Conservation (phyloP, 169 alveolate species). For the Eimeria falciformis region DNA sequence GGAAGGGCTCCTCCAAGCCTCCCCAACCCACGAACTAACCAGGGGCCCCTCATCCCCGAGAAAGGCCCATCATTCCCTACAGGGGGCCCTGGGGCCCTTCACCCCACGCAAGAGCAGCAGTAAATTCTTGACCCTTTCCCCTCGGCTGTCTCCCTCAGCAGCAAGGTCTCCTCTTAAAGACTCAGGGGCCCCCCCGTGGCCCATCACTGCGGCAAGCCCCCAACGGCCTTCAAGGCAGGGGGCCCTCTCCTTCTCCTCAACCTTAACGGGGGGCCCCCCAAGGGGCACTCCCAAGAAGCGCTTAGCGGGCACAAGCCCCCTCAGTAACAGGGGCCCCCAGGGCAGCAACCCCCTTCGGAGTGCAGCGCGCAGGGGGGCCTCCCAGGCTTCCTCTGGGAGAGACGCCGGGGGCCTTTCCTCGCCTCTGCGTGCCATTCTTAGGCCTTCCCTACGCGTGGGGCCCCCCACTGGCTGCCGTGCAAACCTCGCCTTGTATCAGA, state of each 20-base stretch:
- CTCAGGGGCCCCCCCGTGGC: constrained; percentile 16
- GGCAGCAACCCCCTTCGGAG: not conserved
- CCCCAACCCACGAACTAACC: not conserved
- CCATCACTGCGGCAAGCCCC: constrained; percentile 7
- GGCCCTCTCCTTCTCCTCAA: not conserved
- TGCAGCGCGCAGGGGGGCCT: not conserved
- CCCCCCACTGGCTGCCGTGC: too few species aligned
- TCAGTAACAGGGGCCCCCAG: not conserved
- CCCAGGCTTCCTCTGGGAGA: not conserved
- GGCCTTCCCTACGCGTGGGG: not conserved
- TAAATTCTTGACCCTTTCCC: not conserved
- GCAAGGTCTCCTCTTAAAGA: not conserved
- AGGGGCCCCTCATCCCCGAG: not conserved
- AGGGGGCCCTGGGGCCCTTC: constrained; percentile 20
- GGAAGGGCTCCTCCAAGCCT: not conserved
- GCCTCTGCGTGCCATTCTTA: not conserved
- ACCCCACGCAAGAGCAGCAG: not conserved
- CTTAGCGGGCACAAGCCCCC: not conserved
- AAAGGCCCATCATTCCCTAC: not conserved
- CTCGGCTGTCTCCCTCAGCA: not conserved
- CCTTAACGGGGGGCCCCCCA: not conserved
- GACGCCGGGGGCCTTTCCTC: too few species aligned
- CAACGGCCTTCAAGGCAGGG: not conserved
- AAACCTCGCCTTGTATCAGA: not conserved
- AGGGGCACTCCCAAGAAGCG: not conserved